These are phyloP conservation scores for Phytopythium mirpurense DNA, from an alignment of 352 stramenopile species.

Conservation along the genomic window DNA sequence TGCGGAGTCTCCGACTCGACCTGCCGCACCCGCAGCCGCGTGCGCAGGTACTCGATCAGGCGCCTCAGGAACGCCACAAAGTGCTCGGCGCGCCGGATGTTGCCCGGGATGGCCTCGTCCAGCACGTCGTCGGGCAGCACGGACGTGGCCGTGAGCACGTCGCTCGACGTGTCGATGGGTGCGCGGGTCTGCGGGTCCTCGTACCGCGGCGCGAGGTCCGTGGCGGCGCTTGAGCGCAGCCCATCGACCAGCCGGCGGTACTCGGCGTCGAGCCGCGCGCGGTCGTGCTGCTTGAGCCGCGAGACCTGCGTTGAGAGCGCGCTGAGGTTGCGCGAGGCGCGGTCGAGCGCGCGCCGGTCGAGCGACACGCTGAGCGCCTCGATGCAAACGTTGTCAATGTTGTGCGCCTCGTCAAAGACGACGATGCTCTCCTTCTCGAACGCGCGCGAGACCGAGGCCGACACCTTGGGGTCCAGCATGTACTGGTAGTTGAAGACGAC, in stretches of 20 bases:
- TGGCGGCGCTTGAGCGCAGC: constrained; percentile 87
- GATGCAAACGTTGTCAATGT: constrained; percentile 99
- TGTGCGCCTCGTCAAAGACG: constrained; percentile 99
- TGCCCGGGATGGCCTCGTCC: constrained; percentile 96
- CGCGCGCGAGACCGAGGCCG: constrained; percentile 86
- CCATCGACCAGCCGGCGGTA: constrained; percentile 95
- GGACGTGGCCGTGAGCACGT: constrained; percentile 73
- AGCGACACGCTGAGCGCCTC: constrained; percentile 97
- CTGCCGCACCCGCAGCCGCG: constrained; percentile 75
- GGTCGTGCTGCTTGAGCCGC: constrained; percentile 90
- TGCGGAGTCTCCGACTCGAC: constrained; percentile 96
- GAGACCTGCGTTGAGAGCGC: constrained; percentile 74
- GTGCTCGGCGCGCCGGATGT: constrained; percentile 97
- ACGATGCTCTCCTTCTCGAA: constrained; percentile 92
- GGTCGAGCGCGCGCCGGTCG: constrained; percentile 89
- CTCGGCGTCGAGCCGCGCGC: constrained; percentile 90
- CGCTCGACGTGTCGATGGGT: constrained; percentile 44
- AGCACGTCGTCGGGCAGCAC: constrained; percentile 92
- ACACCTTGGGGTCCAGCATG: constrained; percentile 98
- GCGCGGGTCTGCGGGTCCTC: constrained; percentile 31
- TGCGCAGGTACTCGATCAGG: constrained; percentile 93
- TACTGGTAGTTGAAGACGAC: constrained; percentile 99
- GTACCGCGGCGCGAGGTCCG: constrained; percentile 47
- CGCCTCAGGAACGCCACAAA: constrained; percentile 98
- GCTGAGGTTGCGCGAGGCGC: constrained; percentile 89